Evolutionary conservation across 768 basidiomycete genomes (phyloP).

Genomic region (Heimioporus sp.): DNA sequence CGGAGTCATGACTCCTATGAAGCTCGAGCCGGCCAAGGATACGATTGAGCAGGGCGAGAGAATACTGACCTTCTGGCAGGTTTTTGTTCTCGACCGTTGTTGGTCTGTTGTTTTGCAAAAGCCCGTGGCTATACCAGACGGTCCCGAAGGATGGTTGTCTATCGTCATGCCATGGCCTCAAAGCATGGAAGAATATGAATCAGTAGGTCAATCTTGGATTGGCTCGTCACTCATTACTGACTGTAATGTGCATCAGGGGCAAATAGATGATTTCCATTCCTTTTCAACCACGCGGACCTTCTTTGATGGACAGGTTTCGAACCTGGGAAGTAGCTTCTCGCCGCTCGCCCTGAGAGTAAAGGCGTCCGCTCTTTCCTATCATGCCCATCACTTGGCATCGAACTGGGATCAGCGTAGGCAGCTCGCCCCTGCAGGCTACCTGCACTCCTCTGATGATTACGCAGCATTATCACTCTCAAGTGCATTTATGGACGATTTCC

Average conservation of each 20-base stretch:
- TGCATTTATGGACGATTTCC: constrained; percentile 55
- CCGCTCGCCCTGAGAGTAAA: constrained; percentile 66
- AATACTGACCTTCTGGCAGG: constrained; percentile 80
- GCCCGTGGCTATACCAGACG: constrained; percentile 64
- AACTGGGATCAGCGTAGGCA: constrained; percentile 59
- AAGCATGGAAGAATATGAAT: constrained; percentile 67
- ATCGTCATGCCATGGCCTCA: constrained; percentile 80
- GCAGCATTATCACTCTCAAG: constrained; percentile 45
- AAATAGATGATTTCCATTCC: constrained; percentile 47
- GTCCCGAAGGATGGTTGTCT: constrained; percentile 51
- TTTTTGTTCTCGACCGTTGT: constrained; percentile 76
- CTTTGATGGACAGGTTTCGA: constrained; percentile 55
- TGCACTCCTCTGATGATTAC: constrained; percentile 20
- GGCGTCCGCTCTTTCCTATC: constrained; percentile 72
- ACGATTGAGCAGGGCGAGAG: constrained; percentile 66
- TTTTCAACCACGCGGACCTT: constrained; percentile 63
- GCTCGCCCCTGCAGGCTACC: constrained; percentile 16
- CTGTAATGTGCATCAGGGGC: constrained; percentile 46
- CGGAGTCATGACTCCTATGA: constrained; percentile 36
- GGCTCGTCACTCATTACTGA: constrained; percentile 13
- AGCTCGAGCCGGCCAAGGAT: constrained; percentile 57
- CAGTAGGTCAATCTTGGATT: constrained; percentile 41
- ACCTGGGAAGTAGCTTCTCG: constrained; percentile 53
- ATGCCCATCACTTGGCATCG: constrained; percentile 58
- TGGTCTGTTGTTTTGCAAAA: constrained; percentile 76